Percentiles rank a stretch among this genome's conserved stretches.
Evolutionary conservation across 1,284 basidiomycete species (phyloP).

Genomic region (Hemileia vastatrix): DNA sequence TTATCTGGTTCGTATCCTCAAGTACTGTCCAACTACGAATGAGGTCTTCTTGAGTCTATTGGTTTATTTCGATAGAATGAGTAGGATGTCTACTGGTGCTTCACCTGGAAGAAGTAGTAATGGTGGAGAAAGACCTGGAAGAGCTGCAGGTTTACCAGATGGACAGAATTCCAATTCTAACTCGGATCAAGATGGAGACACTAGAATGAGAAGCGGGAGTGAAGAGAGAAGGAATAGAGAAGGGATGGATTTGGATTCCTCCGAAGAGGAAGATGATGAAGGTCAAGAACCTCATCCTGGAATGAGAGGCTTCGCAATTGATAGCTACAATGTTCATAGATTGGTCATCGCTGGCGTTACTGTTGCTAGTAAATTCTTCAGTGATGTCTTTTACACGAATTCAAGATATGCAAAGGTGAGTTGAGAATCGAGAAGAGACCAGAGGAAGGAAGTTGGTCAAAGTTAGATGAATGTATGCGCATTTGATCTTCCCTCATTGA

Average conservation of each 20-base stretch:
- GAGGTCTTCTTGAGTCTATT: slow-evolving; percentile 89
- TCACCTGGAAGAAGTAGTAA: neutral
- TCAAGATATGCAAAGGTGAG: slow-evolving; percentile 92
- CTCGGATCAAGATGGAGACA: neutral
- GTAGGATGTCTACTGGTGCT: neutral
- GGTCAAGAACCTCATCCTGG: slow-evolving; percentile 7
- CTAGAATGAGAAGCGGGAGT: neutral
- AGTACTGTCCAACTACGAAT: slow-evolving; percentile 97
- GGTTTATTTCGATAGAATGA: slow-evolving; percentile 80
- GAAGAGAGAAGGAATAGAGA: neutral
- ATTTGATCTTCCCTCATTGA: slow-evolving; percentile 9
- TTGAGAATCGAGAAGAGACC: too few relatives aligned
- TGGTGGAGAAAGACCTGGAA: neutral
- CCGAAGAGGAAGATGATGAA: neutral
- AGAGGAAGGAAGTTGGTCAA: too few relatives aligned
- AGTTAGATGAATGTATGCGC: too few relatives aligned
- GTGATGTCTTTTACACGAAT: slow-evolving; percentile 99
- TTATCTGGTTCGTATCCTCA: slow-evolving; percentile 87
- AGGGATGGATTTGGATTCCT: neutral
- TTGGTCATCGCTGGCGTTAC: slow-evolving; percentile 95
- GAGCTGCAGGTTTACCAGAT: neutral
- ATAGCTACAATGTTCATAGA: slow-evolving; percentile 92
- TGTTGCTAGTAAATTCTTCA: slow-evolving; percentile 97
- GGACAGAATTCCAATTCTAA: neutral
- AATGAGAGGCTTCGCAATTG: slow-evolving; percentile 52